phyloP scores from a whole-genome alignment of 2,329 filamentous ascomycete species.

The Cercospora sesami region DNA sequence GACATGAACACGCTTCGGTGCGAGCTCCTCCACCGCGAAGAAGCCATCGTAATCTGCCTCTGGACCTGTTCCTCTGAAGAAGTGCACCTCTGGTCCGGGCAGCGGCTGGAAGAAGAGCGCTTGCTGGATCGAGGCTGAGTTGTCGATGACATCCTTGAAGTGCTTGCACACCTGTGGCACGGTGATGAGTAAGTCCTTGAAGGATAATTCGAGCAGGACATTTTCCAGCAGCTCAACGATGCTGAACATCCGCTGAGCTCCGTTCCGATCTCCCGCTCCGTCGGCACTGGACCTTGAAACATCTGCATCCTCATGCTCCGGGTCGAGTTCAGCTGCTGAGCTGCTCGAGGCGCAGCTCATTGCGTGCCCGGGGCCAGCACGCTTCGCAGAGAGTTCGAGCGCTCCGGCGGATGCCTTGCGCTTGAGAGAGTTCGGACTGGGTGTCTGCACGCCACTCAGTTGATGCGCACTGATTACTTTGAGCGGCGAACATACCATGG shows the following conservation, averaged over 20 bases:
- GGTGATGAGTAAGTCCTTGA: not conserved
- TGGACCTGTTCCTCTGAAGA: not conserved
- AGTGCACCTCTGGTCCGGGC: not conserved
- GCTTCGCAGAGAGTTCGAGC: not conserved
- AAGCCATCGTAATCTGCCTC: not conserved
- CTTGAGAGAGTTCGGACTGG: not conserved
- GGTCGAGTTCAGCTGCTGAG: not conserved
- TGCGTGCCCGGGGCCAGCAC: not conserved
- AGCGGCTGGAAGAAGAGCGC: constrained; percentile 18
- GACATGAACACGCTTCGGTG: not conserved
- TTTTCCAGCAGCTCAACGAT: not conserved
- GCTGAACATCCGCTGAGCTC: not conserved
- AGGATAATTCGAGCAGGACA: not conserved
- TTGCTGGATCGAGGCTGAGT: constrained; percentile 14
- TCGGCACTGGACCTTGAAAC: not conserved
- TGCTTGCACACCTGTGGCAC: constrained; percentile 13
- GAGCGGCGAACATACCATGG: not conserved
- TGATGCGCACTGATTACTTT: too few relatives aligned
- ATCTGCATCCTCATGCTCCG: not conserved
- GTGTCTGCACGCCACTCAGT: not conserved
- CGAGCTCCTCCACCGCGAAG: not conserved
- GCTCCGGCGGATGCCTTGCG: not conserved
- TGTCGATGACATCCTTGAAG: constrained; percentile 14
- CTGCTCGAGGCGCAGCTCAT: not conserved
- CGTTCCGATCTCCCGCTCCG: not conserved